Evolutionary conservation across 305 asterid species (phyloP).

Genomic region (Solanum hybrid): DNA sequence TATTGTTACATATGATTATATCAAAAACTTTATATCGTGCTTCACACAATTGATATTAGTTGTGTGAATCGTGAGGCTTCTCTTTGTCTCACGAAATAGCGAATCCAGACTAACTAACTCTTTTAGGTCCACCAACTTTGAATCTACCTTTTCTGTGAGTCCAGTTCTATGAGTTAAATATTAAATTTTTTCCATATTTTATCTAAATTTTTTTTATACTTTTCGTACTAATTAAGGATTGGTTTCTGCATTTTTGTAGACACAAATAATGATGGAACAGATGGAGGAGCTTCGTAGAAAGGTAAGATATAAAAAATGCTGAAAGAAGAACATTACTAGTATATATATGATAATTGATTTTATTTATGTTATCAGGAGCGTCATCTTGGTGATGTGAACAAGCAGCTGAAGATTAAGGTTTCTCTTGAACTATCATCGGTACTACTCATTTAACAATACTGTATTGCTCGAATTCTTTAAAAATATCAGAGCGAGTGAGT

Average conservation of each 20-base stretch:
- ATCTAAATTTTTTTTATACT: not conserved
- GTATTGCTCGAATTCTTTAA: not conserved
- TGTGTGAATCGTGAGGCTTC: not conserved
- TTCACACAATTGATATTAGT: not conserved
- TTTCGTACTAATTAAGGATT: not conserved
- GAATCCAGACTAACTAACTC: not conserved
- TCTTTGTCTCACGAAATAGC: not conserved
- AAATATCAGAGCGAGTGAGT: not conserved
- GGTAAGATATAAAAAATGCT: conserved; percentile 26
- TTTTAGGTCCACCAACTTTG: too few species aligned
- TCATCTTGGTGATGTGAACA: conserved; percentile 79
- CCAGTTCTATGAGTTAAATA: not conserved
- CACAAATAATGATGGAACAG: conserved; percentile 65
- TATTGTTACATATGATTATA: not conserved
- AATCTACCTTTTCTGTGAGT: not conserved
- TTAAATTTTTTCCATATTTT: not conserved
- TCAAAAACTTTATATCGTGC: not conserved
- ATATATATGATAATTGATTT: not conserved
- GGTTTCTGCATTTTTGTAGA: conserved; percentile 30
- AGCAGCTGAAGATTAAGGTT: conserved; percentile 72
- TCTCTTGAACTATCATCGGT: conserved; percentile 70
- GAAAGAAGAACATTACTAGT: not conserved
- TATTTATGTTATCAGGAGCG: conserved; percentile 43
- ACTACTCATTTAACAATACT: not conserved
- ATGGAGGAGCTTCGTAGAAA: conserved; percentile 85